Percentiles rank a stretch among this genome's conserved stretches.
Conservation (phyloP, 176 grass and related monocot species). For the Avena sativa region DNA sequence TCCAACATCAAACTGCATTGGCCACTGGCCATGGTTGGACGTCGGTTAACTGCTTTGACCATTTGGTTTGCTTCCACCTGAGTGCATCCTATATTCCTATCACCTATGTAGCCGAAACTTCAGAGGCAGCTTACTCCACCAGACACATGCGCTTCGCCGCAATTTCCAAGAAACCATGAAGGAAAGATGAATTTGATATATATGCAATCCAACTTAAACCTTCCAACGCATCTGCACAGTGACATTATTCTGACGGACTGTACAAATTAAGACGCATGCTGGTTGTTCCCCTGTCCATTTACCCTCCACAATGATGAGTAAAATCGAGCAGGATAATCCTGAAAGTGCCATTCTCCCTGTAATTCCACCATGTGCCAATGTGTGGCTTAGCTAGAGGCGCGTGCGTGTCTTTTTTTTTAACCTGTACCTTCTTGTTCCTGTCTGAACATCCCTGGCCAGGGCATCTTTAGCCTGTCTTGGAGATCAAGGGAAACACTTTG, state of each 20-base stretch:
- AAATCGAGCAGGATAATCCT: background rate
- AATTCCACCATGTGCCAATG: conserved; percentile 1
- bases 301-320: background rate
- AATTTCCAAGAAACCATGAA: background rate
- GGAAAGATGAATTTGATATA: background rate
- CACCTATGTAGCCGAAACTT: conserved; percentile 18
- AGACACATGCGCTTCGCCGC: background rate
- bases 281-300: background rate
- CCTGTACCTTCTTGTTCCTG: conserved; percentile 27
- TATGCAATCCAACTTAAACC: background rate
- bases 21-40: conserved; percentile 6
- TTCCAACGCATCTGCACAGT: background rate
- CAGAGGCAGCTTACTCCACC: background rate
- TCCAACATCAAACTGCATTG: background rate
- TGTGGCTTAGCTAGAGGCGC: conserved; percentile 6
- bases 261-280: background rate
- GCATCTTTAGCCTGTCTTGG: conserved; percentile 47
- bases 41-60: conserved; percentile 39
- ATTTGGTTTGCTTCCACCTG: conserved; percentile 18
- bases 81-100: background rate
- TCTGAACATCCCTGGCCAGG: conserved; percentile 25
- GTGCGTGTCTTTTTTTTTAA: background rate
- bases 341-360: conserved; percentile 5
- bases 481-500: conserved; percentile 57
- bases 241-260: background rate